Percentiles rank a stretch among this genome's conserved stretches.
phyloP scores from a whole-genome alignment of 108 stramenopile genomes.

The Skeletonema costatum region DNA sequence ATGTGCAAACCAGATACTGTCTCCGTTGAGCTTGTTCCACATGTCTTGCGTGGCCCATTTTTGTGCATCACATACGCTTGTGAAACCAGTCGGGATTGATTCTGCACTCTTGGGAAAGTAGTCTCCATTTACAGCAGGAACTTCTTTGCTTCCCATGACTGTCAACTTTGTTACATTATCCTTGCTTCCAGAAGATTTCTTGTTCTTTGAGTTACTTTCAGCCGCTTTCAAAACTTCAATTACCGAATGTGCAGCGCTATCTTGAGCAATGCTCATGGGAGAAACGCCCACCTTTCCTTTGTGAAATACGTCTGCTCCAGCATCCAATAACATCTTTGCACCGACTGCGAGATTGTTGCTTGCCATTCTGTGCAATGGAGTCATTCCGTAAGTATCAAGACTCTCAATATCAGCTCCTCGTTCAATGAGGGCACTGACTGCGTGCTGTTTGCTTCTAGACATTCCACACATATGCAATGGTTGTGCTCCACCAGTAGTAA shows the following conservation, averaged over 20 bases:
- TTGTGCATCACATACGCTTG: slow-evolving; percentile 23
- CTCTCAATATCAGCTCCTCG: slow-evolving; percentile 66
- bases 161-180: slow-evolving; percentile 26
- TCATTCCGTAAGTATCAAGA: slow-evolving; percentile 83
- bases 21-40: slow-evolving; percentile 40
- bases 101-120: slow-evolving; percentile 25
- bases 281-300: slow-evolving; percentile 22
- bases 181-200: slow-evolving; percentile 23
- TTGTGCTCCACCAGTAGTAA: slow-evolving; percentile 82
- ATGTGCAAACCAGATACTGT: slow-evolving; percentile 41
- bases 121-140: slow-evolving; percentile 33
- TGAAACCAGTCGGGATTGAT: slow-evolving; percentile 38
- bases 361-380: slow-evolving; percentile 86
- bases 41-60: slow-evolving; percentile 29
- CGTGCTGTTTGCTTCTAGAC: slow-evolving; percentile 54
- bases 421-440: slow-evolving; percentile 59
- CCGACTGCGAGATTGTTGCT: slow-evolving; percentile 81
- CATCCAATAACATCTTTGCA: slow-evolving; percentile 61
- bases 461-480: slow-evolving; percentile 88
- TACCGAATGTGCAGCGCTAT: slow-evolving; percentile 32
- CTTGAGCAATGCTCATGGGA: slow-evolving; percentile 21
- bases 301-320: slow-evolving; percentile 55
- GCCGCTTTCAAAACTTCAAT: slow-evolving; percentile 27
- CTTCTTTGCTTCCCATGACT: slow-evolving; percentile 23
- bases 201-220: slow-evolving; percentile 1